Conservation (phyloP, 2,329 filamentous ascomycete genomes). For the Knoxdaviesia capensis region DNA sequence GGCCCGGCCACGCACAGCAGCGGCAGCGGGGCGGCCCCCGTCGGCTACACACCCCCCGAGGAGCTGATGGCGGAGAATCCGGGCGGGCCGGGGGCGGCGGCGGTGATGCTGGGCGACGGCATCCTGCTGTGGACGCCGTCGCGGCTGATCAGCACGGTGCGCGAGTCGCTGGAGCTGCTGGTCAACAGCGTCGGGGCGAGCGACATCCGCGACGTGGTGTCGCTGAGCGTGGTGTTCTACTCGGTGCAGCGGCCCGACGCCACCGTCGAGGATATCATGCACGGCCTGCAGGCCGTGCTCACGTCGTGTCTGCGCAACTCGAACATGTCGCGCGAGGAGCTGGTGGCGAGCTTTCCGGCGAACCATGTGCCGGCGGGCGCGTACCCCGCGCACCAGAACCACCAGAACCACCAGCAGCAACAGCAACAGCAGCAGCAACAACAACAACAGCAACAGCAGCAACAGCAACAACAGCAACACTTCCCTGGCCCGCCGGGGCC, state of each 20-base stretch:
- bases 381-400: no score
- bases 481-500: no score
- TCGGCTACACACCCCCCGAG: no score
- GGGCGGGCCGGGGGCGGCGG: no score
- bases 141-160: constrained; percentile 21
- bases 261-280: constrained; percentile 19
- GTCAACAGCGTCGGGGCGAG: constrained; percentile 24
- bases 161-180: constrained; percentile 24
- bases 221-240: constrained; percentile 25
- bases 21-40: no score
- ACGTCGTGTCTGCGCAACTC: constrained; percentile 23
- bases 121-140: constrained; percentile 20
- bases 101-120: no score
- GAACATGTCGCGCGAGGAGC: constrained; percentile 19
- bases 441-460: no score
- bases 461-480: no score
- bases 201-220: constrained; percentile 28
- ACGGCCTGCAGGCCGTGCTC: constrained; percentile 19
- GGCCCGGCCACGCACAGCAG: constrained; percentile 1
- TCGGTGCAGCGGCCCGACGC: constrained; percentile 21
- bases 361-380: neutral
- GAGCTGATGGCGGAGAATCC: no score
- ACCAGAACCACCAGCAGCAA: no score
- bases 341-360: constrained; percentile 6
- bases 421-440: no score